Conservation (phyloP, 139 green algal genomes). For the Monoraphidium neglectum region DNA sequence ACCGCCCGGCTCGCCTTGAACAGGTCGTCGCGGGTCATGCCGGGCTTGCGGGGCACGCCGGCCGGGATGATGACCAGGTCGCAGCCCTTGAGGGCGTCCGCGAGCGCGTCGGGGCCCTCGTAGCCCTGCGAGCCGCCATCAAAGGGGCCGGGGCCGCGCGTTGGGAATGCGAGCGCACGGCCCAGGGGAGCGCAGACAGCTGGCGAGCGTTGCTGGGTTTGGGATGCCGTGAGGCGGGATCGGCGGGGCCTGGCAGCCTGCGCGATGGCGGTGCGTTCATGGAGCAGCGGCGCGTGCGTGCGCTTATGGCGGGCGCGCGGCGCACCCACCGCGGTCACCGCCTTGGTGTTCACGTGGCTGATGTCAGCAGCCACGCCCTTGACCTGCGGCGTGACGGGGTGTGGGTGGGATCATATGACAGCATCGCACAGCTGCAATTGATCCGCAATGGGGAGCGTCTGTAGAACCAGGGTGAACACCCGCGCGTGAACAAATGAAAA, state of each 20-base stretch:
- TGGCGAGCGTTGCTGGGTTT: no score
- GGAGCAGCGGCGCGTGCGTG: no score
- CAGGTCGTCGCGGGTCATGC: conserved; percentile 99
- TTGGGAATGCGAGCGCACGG: no score
- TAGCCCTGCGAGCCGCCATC: no score
- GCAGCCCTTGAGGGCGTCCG: conserved; percentile 71
- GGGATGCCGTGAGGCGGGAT: no score
- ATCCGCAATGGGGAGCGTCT: no score
- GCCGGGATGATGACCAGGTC: conserved; percentile 97
- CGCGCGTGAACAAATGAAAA: no score
- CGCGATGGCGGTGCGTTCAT: no score
- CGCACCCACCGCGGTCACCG: conserved; percentile 68
- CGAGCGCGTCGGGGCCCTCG: conserved; percentile 74
- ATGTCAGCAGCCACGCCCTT: conserved; percentile 95
- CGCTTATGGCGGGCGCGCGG: background rate
- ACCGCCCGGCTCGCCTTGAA: conserved; percentile 88
- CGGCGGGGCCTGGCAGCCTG: no score
- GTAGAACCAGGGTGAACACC: no score
- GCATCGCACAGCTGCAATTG: conserved; percentile 60
- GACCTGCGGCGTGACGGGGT: conserved; percentile 74
- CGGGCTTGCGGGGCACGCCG: conserved; percentile 97
- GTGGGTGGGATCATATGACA: conserved; percentile 78
- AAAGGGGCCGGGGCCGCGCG: no score
- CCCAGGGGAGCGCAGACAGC: no score
- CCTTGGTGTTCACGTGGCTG: conserved; percentile 94